Base-by-base conservation (phyloP, 768 basidiomycete species). In the Mycena sanguinolenta region DNA sequence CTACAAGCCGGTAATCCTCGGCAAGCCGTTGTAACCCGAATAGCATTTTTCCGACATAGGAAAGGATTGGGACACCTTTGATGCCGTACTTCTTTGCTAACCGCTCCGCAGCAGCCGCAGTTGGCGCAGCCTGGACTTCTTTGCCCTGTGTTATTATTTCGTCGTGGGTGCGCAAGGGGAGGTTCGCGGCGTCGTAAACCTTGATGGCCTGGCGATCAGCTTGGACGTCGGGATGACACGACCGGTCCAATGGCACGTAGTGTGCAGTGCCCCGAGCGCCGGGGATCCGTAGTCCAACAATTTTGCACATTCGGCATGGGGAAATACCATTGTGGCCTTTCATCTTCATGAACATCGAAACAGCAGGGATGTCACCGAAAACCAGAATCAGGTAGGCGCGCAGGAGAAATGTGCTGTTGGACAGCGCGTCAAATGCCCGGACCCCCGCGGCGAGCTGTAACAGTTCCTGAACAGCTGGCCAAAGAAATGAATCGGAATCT, bases 401-500 rank as follows among this genome's bases (percentile, higher is more conserved):
- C 7, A 82, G 77, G 3, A 44, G 21, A 59, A 85, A 84, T 3
- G 66, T 3, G 7, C 61, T 30, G 0, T 58, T 32, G 0, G 60
- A 6, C 2, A 59, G 21, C 0, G 67, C 72, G 73, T 85, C 76
- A 32, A 71, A 81, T 0, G 81, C 77, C 4, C 32, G 32, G 12
- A 85, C 78, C 0, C 83, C 83, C 27, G 65, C 13, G 0, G 79
- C 79, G 2, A 86, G 79, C 12, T 73, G 28, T 0, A 77, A 62
- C 16, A 77, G 67, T 63, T 87, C 85, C 4, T 83, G 70, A 5
- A 83, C 74, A 2, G 84, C 67, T 0, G 84, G 85, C 50, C 58
- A 73, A 0, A 82, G 75, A 59, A 86, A 87, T 0, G 85, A 84
- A 32, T 79, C 77, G 3, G 83, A 34, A 53, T 84, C 80, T 32